A percentile compares a stretch with the other conserved stretches of the same genome.
Conservation (phyloP, 225 moss, liverwort and hornwort species). For the Pseudisothecium myosuroides region DNA sequence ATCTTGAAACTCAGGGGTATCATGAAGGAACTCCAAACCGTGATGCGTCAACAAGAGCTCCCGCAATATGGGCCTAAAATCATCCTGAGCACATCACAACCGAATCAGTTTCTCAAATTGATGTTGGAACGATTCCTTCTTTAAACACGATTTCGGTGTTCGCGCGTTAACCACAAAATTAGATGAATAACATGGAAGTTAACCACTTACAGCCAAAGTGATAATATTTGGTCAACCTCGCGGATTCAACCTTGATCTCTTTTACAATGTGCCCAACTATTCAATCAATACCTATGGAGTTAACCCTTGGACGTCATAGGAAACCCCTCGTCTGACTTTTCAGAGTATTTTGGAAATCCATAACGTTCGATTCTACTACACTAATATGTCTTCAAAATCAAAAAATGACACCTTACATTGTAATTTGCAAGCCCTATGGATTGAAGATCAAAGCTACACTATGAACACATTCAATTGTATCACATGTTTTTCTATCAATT, state of each 20-base stretch:
- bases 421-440: not conserved
- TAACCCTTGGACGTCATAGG: too few species aligned
- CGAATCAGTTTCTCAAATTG: not conserved
- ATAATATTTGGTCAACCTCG: not conserved
- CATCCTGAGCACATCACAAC: constrained; percentile 50
- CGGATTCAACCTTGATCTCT: not conserved
- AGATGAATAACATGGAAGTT: not conserved
- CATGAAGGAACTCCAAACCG: constrained; percentile 87
- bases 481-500: not conserved
- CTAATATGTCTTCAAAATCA: not conserved
- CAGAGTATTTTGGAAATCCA: not conserved
- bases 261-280: not conserved
- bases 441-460: not conserved
- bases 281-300: not conserved
- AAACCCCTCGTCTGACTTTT: not conserved
- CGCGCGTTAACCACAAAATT: not conserved
- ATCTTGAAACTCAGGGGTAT: constrained; percentile 96
- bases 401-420: not conserved
- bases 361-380: not conserved
- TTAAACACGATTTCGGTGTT: not conserved
- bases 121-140: not conserved
- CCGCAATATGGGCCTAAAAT: constrained; percentile 71
- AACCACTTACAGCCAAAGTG: not conserved
- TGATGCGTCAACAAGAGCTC: constrained; percentile 80
- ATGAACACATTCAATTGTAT: not conserved